Percentiles rank a stretch among this genome's conserved stretches.
Conservation (phyloP, 768 basidiomycete species). For the Auricularia cornea region DNA sequence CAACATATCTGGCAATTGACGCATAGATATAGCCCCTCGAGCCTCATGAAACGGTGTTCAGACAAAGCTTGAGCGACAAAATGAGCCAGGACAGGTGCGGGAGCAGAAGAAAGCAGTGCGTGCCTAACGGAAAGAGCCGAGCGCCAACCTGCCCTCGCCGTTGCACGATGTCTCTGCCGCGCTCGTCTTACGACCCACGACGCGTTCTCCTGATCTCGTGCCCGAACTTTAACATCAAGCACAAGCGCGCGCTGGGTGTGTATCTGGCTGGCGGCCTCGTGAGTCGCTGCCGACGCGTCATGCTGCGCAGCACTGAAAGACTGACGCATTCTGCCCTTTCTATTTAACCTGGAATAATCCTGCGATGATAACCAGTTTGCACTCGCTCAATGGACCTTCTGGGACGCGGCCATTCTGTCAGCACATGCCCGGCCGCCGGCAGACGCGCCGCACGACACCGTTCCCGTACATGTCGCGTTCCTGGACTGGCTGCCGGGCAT, state of each 20-base stretch:
- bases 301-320: too few relatives aligned
- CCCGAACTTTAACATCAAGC: constrained; percentile 59
- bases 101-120: too few relatives aligned
- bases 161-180: constrained; percentile 50
- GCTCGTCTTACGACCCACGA: constrained; percentile 75
- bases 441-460: constrained; percentile 57
- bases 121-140: too few relatives aligned
- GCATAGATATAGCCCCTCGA: too few relatives aligned
- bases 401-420: constrained; percentile 88
- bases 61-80: too few relatives aligned
- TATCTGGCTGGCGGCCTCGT: constrained; percentile 91
- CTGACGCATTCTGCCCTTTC: too few relatives aligned
- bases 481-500: constrained; percentile 98
- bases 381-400: constrained; percentile 88
- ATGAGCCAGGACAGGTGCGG: too few relatives aligned
- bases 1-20: too few relatives aligned
- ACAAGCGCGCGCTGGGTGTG: constrained; percentile 76
- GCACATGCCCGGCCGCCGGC: constrained; percentile 74
- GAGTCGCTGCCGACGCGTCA: constrained; percentile 25
- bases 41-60: too few relatives aligned
- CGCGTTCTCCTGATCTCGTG: constrained; percentile 84
- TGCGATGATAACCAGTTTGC: too few relatives aligned
- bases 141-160: too few relatives aligned
- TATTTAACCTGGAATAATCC: too few relatives aligned
- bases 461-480: constrained; percentile 78